Conservation (phyloP, 1,284 basidiomycete genomes). For the Tilletia walkeri region DNA sequence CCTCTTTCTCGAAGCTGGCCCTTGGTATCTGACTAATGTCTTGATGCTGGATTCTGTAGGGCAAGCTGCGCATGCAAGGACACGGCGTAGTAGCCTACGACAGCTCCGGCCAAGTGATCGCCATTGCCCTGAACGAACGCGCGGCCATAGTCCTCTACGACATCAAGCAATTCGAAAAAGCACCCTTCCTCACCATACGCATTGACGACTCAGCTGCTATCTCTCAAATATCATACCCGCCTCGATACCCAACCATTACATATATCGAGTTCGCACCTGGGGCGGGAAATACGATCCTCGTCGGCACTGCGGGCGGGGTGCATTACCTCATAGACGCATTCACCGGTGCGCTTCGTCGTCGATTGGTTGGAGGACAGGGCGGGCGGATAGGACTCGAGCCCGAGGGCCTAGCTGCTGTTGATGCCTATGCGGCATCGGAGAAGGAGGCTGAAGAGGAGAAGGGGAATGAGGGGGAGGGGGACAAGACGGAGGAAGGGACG, state of each 20-base stretch:
- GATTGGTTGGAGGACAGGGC: constrained; percentile 34
- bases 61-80: constrained; percentile 61
- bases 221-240: constrained; percentile 56
- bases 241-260: constrained; percentile 84
- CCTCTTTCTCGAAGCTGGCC: too few species aligned
- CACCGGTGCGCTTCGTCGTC: constrained; percentile 28
- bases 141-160: constrained; percentile 65
- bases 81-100: constrained; percentile 87
- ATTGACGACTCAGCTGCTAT: constrained; percentile 62
- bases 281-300: constrained; percentile 76
- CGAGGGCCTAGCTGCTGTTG: constrained; percentile 7
- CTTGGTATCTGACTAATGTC: too few species aligned
- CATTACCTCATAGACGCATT: constrained; percentile 70
- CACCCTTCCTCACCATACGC: constrained; percentile 77
- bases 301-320: constrained; percentile 85
- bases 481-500: constrained; percentile 25
- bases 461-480: constrained; percentile 24
- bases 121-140: constrained; percentile 74
- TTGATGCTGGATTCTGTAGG: constrained; percentile 43
- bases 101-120: constrained; percentile 82
- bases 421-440: constrained; percentile 7
- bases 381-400: constrained; percentile 12
- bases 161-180: constrained; percentile 79
- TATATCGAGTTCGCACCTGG: constrained; percentile 85
- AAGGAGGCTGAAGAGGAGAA: constrained; percentile 24